Evolutionary conservation across 345 rosid species (phyloP).

Genomic region (Pugionium cornutum): DNA sequence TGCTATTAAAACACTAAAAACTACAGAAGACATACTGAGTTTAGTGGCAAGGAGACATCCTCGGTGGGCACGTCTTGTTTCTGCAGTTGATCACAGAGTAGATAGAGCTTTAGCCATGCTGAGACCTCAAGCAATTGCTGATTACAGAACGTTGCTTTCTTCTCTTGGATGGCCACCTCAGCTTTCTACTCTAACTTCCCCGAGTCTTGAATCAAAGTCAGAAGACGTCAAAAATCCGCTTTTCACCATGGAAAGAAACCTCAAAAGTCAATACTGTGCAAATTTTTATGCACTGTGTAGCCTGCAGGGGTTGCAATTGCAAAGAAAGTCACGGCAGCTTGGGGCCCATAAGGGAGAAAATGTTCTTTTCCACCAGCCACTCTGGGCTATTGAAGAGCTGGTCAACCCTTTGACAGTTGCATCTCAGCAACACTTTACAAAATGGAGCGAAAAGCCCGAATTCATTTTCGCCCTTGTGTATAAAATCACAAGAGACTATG

Average conservation of each 20-base stretch:
- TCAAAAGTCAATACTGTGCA: slow-evolving; percentile 70
- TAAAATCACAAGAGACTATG: slow-evolving; percentile 85
- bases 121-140: slow-evolving; percentile 92
- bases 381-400: slow-evolving; percentile 98
- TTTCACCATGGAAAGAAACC: slow-evolving; percentile 75
- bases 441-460: slow-evolving; percentile 80
- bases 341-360: slow-evolving; percentile 62
- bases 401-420: slow-evolving; percentile 81
- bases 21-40: slow-evolving; percentile 65
- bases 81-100: slow-evolving; percentile 88
- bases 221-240: slow-evolving; percentile 64
- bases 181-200: slow-evolving; percentile 61
- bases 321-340: slow-evolving; percentile 82
- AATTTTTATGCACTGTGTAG: slow-evolving; percentile 78
- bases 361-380: slow-evolving; percentile 70
- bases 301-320: slow-evolving; percentile 80
- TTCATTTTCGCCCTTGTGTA: slow-evolving; percentile 85
- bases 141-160: slow-evolving; percentile 72
- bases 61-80: slow-evolving; percentile 73
- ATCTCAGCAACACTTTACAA: slow-evolving; percentile 69
- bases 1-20: slow-evolving; percentile 62
- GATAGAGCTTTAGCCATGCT: slow-evolving; percentile 75
- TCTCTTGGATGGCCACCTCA: slow-evolving; percentile 96
- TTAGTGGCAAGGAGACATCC: slow-evolving; percentile 64
- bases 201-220: slow-evolving; percentile 52